phyloP scores from a whole-genome alignment of 306 rosid species.

The Herpetospermum pedunculosum region DNA sequence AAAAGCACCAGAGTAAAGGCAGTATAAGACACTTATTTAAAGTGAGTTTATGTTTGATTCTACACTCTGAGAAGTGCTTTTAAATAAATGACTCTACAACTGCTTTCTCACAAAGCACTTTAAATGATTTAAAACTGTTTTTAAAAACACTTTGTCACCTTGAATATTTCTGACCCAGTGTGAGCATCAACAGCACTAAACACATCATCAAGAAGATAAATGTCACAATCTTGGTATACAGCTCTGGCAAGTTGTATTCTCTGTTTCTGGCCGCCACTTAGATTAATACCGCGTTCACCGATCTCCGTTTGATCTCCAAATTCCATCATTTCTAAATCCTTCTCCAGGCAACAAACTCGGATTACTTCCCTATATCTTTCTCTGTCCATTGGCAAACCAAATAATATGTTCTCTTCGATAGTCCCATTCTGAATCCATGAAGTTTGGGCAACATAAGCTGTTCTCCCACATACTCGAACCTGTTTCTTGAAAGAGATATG shows the following conservation, averaged over 20 bases:
- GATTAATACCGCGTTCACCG: slow-evolving; percentile 96
- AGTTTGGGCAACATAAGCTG: slow-evolving; percentile 91
- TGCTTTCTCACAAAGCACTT: no score
- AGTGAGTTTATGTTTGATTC: not conserved
- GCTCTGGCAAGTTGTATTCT: slow-evolving; percentile 92
- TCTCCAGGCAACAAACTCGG: slow-evolving; percentile 80
- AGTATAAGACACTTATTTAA: not conserved
- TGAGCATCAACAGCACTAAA: slow-evolving; percentile 99
- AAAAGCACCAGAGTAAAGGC: not conserved
- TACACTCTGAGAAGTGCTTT: not conserved
- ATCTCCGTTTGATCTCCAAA: slow-evolving; percentile 89
- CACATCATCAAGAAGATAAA: slow-evolving; percentile 88
- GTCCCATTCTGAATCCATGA: slow-evolving; percentile 98
- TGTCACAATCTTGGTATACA: slow-evolving; percentile 75
- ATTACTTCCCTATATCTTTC: slow-evolving; percentile 51
- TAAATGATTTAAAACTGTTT: not conserved
- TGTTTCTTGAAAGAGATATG: slow-evolving; percentile 19
- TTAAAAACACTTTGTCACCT: slow-evolving; percentile 26
- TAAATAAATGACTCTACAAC: no score
- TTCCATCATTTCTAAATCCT: slow-evolving; percentile 93
- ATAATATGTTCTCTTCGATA: slow-evolving; percentile 75
- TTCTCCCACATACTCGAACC: slow-evolving; percentile 78
- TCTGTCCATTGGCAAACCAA: slow-evolving; percentile 67
- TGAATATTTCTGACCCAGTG: slow-evolving; percentile 87
- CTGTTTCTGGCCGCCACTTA: slow-evolving; percentile 97